These are phyloP conservation scores for Ensete glaucum DNA, from an alignment of 176 grass and related monocot species.

Conservation along the genomic window DNA sequence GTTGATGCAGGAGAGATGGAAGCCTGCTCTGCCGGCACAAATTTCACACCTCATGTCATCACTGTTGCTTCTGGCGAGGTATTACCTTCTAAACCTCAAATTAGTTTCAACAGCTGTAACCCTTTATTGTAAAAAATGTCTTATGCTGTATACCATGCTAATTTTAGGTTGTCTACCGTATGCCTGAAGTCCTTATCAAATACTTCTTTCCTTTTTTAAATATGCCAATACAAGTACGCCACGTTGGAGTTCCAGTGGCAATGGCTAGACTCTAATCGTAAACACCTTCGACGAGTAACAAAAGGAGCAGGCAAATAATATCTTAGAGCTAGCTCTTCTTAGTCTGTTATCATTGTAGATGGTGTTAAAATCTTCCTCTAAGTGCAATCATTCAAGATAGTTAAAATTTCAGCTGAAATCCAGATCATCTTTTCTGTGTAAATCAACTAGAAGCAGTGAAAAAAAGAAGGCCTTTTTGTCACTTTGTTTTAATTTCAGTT, in stretches of 20 bases:
- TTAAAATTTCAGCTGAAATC: neutral
- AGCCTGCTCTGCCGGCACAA: constrained; percentile 66
- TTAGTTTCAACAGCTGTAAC: neutral
- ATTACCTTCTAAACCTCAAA: constrained; percentile 7
- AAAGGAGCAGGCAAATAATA: neutral
- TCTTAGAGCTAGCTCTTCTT: neutral
- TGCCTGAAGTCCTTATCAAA: neutral
- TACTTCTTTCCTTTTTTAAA: neutral
- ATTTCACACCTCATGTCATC: constrained; percentile 89
- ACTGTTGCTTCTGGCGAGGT: constrained; percentile 80
- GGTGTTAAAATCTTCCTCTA: neutral
- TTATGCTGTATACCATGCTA: neutral
- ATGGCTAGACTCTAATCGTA: neutral
- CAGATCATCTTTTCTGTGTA: neutral
- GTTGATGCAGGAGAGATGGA: constrained; percentile 46
- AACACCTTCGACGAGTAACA: neutral
- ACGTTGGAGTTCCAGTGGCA: neutral
- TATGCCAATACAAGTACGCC: neutral
- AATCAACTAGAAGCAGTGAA: neutral
- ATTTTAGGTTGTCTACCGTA: neutral
- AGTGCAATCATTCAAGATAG: neutral
- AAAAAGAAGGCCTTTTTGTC: neutral
- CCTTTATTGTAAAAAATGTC: neutral
- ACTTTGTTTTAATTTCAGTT: neutral
- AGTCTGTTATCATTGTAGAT: neutral